Conservation (phyloP, 306 rosid species). For the Medicago lupulina region DNA sequence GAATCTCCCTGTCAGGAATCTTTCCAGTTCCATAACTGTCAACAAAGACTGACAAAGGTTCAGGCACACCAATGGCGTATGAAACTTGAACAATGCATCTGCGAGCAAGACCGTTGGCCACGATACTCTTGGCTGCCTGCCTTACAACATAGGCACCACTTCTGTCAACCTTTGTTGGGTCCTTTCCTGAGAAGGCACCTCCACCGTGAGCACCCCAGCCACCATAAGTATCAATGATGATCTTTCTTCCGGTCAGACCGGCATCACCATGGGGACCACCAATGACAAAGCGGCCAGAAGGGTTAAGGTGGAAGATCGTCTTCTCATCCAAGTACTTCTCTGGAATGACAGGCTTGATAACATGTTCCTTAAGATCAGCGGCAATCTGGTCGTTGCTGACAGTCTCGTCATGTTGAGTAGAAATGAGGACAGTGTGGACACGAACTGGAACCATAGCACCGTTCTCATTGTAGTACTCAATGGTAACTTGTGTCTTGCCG, state of each 20-base stretch:
- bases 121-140: constrained; percentile 98
- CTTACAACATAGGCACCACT: constrained; percentile 97
- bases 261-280: constrained; percentile 99
- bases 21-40: constrained; percentile 87
- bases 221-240: constrained; percentile 94
- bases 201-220: constrained; percentile 99
- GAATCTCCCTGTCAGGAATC: constrained; percentile 94
- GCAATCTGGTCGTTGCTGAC: constrained; percentile 96
- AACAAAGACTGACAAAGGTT: constrained; percentile 87
- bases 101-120: constrained; percentile 93
- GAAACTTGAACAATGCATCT: constrained; percentile 94
- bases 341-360: constrained; percentile 92
- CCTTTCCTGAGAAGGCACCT: constrained; percentile 99
- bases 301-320: constrained; percentile 99
- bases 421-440: constrained; percentile 98
- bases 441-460: constrained; percentile 98
- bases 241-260: constrained; percentile 98
- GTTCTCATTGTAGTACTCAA: constrained; percentile 84
- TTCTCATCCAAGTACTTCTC: constrained; percentile 97
- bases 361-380: constrained; percentile 93
- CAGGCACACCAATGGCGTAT: constrained; percentile 98
- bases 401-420: constrained; percentile 98
- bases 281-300: constrained; percentile 97
- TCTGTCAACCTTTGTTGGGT: constrained; percentile 99
- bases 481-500: constrained; percentile 98